Evolutionary conservation across 2,329 filamentous ascomycete species (phyloP).

Genomic region (Chrysosporium keratinophilum): DNA sequence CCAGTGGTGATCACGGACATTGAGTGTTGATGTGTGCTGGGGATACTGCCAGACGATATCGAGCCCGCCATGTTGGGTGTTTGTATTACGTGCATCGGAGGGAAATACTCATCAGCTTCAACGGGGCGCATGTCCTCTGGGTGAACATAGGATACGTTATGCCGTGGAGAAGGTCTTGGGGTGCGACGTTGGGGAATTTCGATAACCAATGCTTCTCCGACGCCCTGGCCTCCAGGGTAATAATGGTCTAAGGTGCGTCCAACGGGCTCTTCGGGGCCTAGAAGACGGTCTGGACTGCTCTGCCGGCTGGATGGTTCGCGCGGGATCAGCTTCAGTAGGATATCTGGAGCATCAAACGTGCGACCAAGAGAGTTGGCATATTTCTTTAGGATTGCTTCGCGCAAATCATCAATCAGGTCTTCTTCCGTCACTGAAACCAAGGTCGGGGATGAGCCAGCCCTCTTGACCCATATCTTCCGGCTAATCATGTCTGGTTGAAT

Average conservation of each 20-base stretch:
- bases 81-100: slow-evolving; percentile 50
- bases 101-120: slow-evolving; percentile 74
- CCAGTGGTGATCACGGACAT: slow-evolving; percentile 75
- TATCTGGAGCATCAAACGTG: slow-evolving; percentile 81
- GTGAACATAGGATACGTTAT: slow-evolving; percentile 37
- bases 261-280: slow-evolving; percentile 82
- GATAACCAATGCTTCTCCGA: slow-evolving; percentile 84
- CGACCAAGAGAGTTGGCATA: slow-evolving; percentile 87
- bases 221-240: slow-evolving; percentile 74
- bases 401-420: slow-evolving; percentile 86
- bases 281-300: slow-evolving; percentile 50
- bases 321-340: slow-evolving; percentile 66
- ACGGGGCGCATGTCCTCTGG: slow-evolving; percentile 55
- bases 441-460: slow-evolving; percentile 74
- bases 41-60: slow-evolving; percentile 33
- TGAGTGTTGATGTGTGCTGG: slow-evolving; percentile 40
- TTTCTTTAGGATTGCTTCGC: slow-evolving; percentile 83
- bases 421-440: slow-evolving; percentile 76
- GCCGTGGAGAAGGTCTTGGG: slow-evolving; percentile 67
- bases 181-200: slow-evolving; percentile 69
- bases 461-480: slow-evolving; percentile 89
- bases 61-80: slow-evolving; percentile 37
- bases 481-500: slow-evolving; percentile 28
- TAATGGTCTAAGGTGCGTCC: slow-evolving; percentile 65
- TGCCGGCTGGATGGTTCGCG: slow-evolving; percentile 46